Evolutionary conservation across 1,139 yeast genomes (phyloP).

Genomic region (Pneumocystis oryctolagi): DNA sequence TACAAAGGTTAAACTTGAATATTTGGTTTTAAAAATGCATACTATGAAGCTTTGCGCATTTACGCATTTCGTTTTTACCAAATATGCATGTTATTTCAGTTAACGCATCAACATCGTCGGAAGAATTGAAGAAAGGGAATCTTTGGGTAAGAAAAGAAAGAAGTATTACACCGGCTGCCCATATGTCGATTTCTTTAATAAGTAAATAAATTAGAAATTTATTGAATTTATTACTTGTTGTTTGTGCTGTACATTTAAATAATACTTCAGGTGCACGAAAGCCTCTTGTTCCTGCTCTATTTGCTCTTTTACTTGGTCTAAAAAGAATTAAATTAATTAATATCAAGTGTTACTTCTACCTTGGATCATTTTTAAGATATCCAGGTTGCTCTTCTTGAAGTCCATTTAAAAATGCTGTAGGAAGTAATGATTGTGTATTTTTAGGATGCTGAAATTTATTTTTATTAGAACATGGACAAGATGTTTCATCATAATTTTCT

Average conservation of each 20-base stretch:
- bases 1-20: neutral
- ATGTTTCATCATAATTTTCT: neutral
- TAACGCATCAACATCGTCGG: slow-evolving; percentile 84
- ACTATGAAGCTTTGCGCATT: slow-evolving; percentile 77
- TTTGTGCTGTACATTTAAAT: slow-evolving; percentile 73
- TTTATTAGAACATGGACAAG: neutral
- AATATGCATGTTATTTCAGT: slow-evolving; percentile 73
- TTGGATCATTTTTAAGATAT: slow-evolving; percentile 54
- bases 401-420: neutral
- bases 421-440: neutral
- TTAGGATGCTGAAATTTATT: neutral
- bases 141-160: slow-evolving; percentile 56
- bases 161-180: slow-evolving; percentile 86
- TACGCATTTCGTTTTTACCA: slow-evolving; percentile 59
- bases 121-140: slow-evolving; percentile 77
- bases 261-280: slow-evolving; percentile 90
- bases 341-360: slow-evolving; percentile 16
- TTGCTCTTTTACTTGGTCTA: slow-evolving; percentile 81
- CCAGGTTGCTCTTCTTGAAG: slow-evolving; percentile 20
- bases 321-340: slow-evolving; percentile 16
- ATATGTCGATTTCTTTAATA: slow-evolving; percentile 46
- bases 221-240: slow-evolving; percentile 27
- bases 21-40: neutral
- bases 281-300: slow-evolving; percentile 96
- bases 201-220: neutral